Conservation (phyloP, 1,139 yeast species). For the Yamadazyma kanchanaburiensis region DNA sequence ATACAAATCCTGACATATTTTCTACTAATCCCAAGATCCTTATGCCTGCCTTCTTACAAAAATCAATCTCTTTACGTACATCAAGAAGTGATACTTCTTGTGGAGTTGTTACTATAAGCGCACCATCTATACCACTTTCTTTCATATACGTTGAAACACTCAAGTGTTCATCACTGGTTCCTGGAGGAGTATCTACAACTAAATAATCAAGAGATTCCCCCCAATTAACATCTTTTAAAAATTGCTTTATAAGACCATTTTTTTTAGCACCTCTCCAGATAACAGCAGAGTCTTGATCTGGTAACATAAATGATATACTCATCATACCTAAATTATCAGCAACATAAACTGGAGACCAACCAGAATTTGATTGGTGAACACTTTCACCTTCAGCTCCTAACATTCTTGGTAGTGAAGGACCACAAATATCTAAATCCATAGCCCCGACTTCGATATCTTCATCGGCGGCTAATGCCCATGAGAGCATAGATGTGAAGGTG, state of each 20-base stretch:
- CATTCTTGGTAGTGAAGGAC: slow-evolving; percentile 95
- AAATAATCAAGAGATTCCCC: slow-evolving; percentile 80
- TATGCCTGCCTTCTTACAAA: slow-evolving; percentile 87
- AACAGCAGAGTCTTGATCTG: slow-evolving; percentile 88
- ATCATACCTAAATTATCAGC: slow-evolving; percentile 93
- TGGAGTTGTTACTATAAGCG: slow-evolving; percentile 92
- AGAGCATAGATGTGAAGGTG: slow-evolving; percentile 89
- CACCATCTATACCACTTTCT: slow-evolving; percentile 93
- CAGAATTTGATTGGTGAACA: slow-evolving; percentile 84
- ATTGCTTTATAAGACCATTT: slow-evolving; percentile 89
- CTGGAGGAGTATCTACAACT: slow-evolving; percentile 96
- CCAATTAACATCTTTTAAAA: slow-evolving; percentile 95
- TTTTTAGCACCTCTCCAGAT: slow-evolving; percentile 98
- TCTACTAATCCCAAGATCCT: slow-evolving; percentile 87
- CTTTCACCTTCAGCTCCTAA: slow-evolving; percentile 87
- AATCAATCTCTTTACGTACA: slow-evolving; percentile 93
- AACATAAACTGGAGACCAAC: slow-evolving; percentile 96
- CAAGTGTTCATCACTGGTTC: slow-evolving; percentile 95
- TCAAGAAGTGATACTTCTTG: slow-evolving; percentile 95
- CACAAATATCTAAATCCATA: slow-evolving; percentile 96
- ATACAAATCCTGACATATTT: slow-evolving; percentile 97
- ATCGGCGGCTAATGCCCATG: slow-evolving; percentile 95
- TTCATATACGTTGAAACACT: slow-evolving; percentile 85
- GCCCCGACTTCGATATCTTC: slow-evolving; percentile 88
- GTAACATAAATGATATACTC: slow-evolving; percentile 95